Base-by-base conservation (phyloP, 164 flowering plant species). In the Chimonanthus salicifolius region DNA sequence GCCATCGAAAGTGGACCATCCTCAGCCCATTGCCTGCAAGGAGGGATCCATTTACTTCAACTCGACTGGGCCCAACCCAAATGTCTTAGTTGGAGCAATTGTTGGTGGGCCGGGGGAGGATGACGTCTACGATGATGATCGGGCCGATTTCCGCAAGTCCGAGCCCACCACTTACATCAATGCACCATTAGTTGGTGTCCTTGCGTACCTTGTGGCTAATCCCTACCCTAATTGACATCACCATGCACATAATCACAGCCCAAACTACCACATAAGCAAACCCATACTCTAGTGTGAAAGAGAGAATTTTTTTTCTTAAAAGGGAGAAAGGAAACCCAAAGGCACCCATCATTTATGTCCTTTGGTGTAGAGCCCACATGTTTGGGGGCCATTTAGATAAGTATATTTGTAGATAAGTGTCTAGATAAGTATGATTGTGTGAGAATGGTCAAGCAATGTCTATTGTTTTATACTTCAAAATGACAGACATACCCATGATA, bases 151-250 rank as follows among this genome's bases (percentile, higher is more conserved):
- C 69, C 74, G 85, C 43, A 86, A 87, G 74, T 89, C 98, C 0
- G 99, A 95, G 84, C 99, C 98, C 10, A 91, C 99, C 0, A 92
- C 99, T 0, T 95, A 95, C 78, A 95, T 95, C 43, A 95, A 95
- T 80, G 99, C 99, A 6, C 98, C 99, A 0, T 85, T 95, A 64
- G 98, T 95, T 69, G 97, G 97, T 10, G 94, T 75, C 0, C 85
- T 95, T 0, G 96, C 98, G 0, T 92, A 87, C 62, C 86, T 95
- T 78, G 87, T 72, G 11, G 93, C 97, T 6, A 89, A 93, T 75
- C 96, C 98, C 80, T 79, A 49, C 46, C 21, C 67, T 13, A 63
- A 5, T 33, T 18, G 47, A n/a, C 18, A 10, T 16, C 33, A 33
- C 33, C 33, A 5, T 18, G 20, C 11, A 63, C 33, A 54, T 54